Evolutionary conservation across 2,329 filamentous ascomycete genomes (phyloP).

Genomic region (Ramularia collo-cygni): DNA sequence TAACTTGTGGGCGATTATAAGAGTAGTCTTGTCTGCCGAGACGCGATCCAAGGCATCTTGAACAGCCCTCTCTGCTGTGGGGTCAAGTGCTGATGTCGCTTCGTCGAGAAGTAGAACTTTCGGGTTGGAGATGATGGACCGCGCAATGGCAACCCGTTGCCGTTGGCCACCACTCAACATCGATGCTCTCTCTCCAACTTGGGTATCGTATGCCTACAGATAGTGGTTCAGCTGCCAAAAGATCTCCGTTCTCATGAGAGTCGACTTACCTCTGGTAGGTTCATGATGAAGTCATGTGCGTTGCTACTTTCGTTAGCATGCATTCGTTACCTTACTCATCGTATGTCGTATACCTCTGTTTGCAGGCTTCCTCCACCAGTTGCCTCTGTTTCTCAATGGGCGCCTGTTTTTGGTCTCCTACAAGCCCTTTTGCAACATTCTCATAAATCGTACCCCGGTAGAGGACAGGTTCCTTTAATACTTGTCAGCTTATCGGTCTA

Average conservation of each 20-base stretch:
- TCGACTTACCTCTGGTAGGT: conserved; percentile 24
- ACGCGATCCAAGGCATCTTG: conserved; percentile 30
- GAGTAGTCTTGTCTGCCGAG: conserved; percentile 28
- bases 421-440: conserved; percentile 32
- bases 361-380: conserved; percentile 31
- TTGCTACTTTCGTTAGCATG: conserved; percentile 10
- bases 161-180: conserved; percentile 31
- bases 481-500: no score
- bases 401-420: conserved; percentile 32
- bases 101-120: conserved; percentile 32
- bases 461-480: conserved; percentile 29
- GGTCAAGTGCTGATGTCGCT: conserved; percentile 32
- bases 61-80: conserved; percentile 29
- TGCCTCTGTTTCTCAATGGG: conserved; percentile 25
- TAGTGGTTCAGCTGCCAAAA: no score
- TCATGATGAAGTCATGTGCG: conserved; percentile 33
- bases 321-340: not conserved
- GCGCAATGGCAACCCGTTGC: conserved; percentile 32
- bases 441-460: conserved; percentile 32
- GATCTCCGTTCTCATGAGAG: no score
- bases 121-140: conserved; percentile 32
- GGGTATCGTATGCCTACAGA: conserved; percentile 26
- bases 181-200: conserved; percentile 29
- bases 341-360: conserved; percentile 7
- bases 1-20: conserved; percentile 40